Base-by-base conservation (phyloP, 148 eudicot genomes). In the Chenopodium suecicum region DNA sequence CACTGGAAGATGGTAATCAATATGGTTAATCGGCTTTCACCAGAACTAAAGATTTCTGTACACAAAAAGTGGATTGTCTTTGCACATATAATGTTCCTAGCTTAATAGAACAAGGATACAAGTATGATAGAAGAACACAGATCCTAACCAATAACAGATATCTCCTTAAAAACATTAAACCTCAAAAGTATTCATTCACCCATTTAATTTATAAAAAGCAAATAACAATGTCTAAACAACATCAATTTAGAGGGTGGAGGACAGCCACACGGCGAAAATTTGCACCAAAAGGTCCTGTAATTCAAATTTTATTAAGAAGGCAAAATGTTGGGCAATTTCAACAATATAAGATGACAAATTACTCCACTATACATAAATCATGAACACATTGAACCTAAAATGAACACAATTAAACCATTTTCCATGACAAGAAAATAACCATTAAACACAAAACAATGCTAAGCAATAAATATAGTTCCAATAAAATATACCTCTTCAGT, bases 401-500 rank as follows among this genome's bases (percentile, higher is more conserved):
- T 80, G 70, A 29, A 72, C 44, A 80, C 17, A 46, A 71, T 58
- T 8, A 19, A 56, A 72, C 56, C 25, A 62, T 10, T 54, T 54
- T 23, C 3, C 11, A 34, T 41, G 12, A 77, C 62, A 78, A 47
- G 22, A 65, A 65, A 46, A 2, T 5, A 44, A 66, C 47, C 70
- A 73, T 62, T 25, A 1, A 8, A 73, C 64, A 25, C 22, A 31
- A 46, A 73, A 79, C 76, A 73, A 1, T 13, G 11, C 8, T 46
- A 79, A 9, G 29, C 9, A 70, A 54, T 29, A 82, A 19, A 29
- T 4, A 46, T 32, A 58, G 27, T 70, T 37, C 22, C 70, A 23
- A 6, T 9, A 37, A 76, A 31, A 23, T 23, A 23, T 23, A 23
- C 23, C 23, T 23, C 98, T 83, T 93, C 97, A 60, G 94, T 95